Percentiles rank a stretch among this genome's conserved stretches.
These are phyloP conservation scores for Candida nemodendra DNA, from an alignment of 805 yeast genomes.

Conservation along the genomic window DNA sequence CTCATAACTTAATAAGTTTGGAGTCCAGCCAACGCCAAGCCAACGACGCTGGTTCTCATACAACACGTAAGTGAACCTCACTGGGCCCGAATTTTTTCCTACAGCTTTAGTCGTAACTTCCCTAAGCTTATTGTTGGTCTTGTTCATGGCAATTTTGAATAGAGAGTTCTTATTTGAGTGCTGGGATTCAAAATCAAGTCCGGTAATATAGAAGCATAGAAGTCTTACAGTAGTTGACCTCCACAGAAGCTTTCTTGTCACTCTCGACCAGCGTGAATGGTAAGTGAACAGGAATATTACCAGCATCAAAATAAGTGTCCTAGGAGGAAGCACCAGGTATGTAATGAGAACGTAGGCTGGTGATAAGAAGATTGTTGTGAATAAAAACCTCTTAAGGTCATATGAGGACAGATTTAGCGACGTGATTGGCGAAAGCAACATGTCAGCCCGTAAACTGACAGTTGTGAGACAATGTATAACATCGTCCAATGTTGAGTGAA, in stretches of 20 bases:
- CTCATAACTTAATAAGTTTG: slow-evolving; percentile 86
- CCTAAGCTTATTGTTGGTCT: slow-evolving; percentile 41
- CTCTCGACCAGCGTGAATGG: slow-evolving; percentile 83
- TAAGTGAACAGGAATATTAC: slow-evolving; percentile 72
- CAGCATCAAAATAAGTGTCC: slow-evolving; percentile 54
- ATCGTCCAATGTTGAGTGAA: slow-evolving; percentile 82
- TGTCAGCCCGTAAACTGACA: slow-evolving; percentile 71
- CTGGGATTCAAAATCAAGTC: slow-evolving; percentile 63
- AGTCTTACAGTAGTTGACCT: slow-evolving; percentile 69
- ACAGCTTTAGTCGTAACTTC: slow-evolving; percentile 21
- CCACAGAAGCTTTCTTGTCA: slow-evolving; percentile 84
- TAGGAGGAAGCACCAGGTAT: slow-evolving; percentile 67
- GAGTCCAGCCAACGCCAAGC: slow-evolving; percentile 98
- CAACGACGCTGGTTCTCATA: slow-evolving; percentile 96
- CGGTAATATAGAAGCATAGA: slow-evolving; percentile 78
- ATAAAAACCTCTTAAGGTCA: slow-evolving; percentile 75
- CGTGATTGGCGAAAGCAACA: slow-evolving; percentile 78
- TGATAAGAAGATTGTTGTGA: slow-evolving; percentile 81
- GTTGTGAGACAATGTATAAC: slow-evolving; percentile 74
- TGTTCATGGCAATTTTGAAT: slow-evolving; percentile 55
- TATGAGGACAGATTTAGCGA: slow-evolving; percentile 68
- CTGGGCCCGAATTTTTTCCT: slow-evolving; percentile 37
- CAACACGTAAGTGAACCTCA: slow-evolving; percentile 85
- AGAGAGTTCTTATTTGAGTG: slow-evolving; percentile 36
- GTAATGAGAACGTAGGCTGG: slow-evolving; percentile 78